A percentile compares a stretch with the other conserved stretches of the same genome.
phyloP scores from a whole-genome alignment of 768 basidiomycete genomes.

The Psilocybe cyanescens region DNA sequence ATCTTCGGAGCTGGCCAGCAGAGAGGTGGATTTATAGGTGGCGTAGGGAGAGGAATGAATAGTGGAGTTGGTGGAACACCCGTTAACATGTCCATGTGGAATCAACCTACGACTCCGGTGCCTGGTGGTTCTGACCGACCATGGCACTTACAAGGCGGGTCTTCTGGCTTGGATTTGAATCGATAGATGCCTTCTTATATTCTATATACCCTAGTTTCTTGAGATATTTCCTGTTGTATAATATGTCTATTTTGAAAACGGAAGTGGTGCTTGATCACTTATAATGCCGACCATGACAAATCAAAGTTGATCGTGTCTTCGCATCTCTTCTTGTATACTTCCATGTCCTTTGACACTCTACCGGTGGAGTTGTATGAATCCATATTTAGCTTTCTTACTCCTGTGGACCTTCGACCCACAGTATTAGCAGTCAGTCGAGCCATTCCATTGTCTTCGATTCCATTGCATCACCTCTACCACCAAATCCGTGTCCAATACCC shows the following conservation, averaged over 20 bases:
- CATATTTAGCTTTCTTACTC: slow-evolving; percentile 57
- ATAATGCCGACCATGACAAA: background rate
- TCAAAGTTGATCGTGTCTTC: background rate
- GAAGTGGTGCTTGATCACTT: background rate
- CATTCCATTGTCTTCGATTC: slow-evolving; percentile 63
- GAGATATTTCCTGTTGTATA: background rate
- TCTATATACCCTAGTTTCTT: slow-evolving; percentile 2
- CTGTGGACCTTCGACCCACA: slow-evolving; percentile 49
- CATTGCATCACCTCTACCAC: slow-evolving; percentile 60
- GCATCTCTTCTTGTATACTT: slow-evolving; percentile 5
- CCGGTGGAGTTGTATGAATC: slow-evolving; percentile 70
- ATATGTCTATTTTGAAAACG: slow-evolving; percentile 1
- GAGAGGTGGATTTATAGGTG: slow-evolving; percentile 36
- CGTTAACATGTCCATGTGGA: slow-evolving; percentile 37
- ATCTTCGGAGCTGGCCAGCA: slow-evolving; percentile 58
- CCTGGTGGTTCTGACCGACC: slow-evolving; percentile 45
- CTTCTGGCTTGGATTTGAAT: slow-evolving; percentile 24
- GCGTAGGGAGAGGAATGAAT: slow-evolving; percentile 29
- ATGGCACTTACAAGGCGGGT: slow-evolving; percentile 39
- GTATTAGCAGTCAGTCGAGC: slow-evolving; percentile 64
- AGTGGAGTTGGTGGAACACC: slow-evolving; percentile 32
- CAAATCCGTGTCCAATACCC: slow-evolving; percentile 52
- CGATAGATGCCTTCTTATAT: slow-evolving; percentile 16
- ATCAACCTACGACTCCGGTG: slow-evolving; percentile 41
- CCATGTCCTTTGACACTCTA: slow-evolving; percentile 38